phyloP scores from a whole-genome alignment of 2,329 filamentous ascomycete genomes.

The Colletotrichum cordylinicola region DNA sequence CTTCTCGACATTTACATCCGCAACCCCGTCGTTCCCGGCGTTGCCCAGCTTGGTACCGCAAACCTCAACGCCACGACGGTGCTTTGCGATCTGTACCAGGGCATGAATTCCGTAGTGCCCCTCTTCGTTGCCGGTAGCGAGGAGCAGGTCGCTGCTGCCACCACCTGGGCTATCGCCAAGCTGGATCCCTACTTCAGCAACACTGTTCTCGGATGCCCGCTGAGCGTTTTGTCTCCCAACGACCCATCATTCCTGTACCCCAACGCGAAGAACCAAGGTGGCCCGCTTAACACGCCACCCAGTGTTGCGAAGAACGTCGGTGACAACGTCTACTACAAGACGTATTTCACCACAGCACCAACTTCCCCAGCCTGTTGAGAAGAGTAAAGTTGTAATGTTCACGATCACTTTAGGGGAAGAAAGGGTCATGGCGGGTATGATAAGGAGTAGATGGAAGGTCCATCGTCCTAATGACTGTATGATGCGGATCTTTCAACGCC shows the following conservation, averaged over 20 bases:
- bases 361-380: background rate
- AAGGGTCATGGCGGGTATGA: background rate
- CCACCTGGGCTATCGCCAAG: constrained; percentile 5
- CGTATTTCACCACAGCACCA: constrained; percentile 3
- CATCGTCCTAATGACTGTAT: background rate
- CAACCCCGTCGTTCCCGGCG: background rate
- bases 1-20: background rate
- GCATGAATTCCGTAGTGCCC: background rate
- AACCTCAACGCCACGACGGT: constrained; percentile 10
- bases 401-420: background rate
- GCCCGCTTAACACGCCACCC: constrained; percentile 2
- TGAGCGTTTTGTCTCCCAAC: background rate
- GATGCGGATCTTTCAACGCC: background rate
- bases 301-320: background rate
- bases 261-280: background rate
- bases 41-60: background rate
- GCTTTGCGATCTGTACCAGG: constrained; percentile 8
- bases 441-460: background rate
- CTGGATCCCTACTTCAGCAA: constrained; percentile 7
- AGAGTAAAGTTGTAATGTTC: background rate
- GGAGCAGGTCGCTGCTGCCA: constrained; percentile 1
- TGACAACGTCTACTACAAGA: constrained; percentile 11
- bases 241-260: background rate
- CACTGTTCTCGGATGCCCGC: constrained; percentile 1
- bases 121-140: constrained; percentile 2